phyloP scores from a whole-genome alignment of 139 green algal species.

The Chlamydomonas urium region DNA sequence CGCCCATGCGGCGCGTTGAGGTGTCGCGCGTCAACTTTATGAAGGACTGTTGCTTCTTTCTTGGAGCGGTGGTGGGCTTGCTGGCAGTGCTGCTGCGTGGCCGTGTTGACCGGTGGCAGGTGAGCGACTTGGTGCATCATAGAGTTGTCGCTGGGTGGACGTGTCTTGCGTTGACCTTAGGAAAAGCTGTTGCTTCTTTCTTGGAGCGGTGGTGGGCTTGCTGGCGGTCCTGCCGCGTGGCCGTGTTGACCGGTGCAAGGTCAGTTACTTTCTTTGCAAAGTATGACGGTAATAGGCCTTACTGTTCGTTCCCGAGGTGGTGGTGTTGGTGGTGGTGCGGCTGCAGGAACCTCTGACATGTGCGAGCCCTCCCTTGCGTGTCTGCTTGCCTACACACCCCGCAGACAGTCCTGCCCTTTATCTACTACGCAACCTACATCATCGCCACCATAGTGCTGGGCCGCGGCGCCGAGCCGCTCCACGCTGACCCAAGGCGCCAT shows the following conservation, averaged over 20 bases:
- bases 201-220: constrained; percentile 7
- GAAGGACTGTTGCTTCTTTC: constrained; percentile 6
- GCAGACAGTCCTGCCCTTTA: no score
- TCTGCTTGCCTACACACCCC: no score
- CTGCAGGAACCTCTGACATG: no score
- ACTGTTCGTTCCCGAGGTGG: no score
- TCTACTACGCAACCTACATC: constrained; percentile 45
- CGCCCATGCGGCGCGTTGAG: background rate
- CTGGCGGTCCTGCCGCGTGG: background rate
- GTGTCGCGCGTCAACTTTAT: constrained; percentile 9
- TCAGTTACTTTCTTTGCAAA: no score
- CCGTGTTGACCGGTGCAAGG: constrained; percentile 13
- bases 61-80: constrained; percentile 7
- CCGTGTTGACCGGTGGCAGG: constrained; percentile 15
- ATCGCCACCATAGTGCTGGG: constrained; percentile 26
- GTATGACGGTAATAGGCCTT: no score
- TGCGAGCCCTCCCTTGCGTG: no score
- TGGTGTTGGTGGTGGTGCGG: no score
- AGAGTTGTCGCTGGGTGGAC: background rate
- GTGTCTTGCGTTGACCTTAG: constrained; percentile 5
- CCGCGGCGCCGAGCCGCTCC: constrained; percentile 32
- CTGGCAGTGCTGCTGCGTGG: background rate
- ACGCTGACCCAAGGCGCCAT: constrained; percentile 31
- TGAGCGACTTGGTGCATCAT: no score
- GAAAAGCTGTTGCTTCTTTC: constrained; percentile 2